Evolutionary conservation across 2,329 filamentous ascomycete genomes (phyloP).

Genomic region (Pleoardoris graminearum): DNA sequence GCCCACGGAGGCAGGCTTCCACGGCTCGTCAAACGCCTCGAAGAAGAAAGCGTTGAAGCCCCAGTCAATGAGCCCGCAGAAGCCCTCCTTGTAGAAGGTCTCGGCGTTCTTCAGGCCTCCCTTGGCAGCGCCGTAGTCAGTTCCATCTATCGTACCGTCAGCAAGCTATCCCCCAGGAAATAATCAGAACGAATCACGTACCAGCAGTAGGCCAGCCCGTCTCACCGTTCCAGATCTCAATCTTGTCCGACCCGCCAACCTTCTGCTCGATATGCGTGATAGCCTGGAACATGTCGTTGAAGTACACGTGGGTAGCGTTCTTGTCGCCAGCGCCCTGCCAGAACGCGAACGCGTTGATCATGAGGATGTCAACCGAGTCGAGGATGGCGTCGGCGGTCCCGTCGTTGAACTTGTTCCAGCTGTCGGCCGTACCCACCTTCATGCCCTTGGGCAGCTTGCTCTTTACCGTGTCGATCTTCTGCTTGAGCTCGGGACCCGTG

Average conservation of each 20-base stretch:
- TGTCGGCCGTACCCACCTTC: conserved; percentile 69
- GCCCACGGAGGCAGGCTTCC: conserved; percentile 67
- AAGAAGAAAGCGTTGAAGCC: conserved; percentile 73
- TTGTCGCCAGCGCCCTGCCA: conserved; percentile 66
- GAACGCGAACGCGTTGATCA: conserved; percentile 73
- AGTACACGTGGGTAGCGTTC: conserved; percentile 65
- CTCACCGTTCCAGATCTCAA: conserved; percentile 70
- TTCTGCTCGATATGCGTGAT: conserved; percentile 64
- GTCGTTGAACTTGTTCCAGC: conserved; percentile 73
- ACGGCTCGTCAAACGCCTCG: conserved; percentile 73
- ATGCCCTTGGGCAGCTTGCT: conserved; percentile 55
- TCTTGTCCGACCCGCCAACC: conserved; percentile 56
- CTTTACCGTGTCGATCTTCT: conserved; percentile 66
- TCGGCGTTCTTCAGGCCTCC: conserved; percentile 63
- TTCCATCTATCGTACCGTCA: conserved; percentile 53
- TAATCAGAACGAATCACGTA: conserved; percentile 15
- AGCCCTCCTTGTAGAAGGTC: conserved; percentile 63
- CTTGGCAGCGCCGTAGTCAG: conserved; percentile 63
- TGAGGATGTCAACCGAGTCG: conserved; percentile 62
- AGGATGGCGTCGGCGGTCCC: conserved; percentile 69
- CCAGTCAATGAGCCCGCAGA: conserved; percentile 68
- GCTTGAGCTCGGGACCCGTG: conserved; percentile 61
- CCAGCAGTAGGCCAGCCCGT: conserved; percentile 66
- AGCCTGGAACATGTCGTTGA: conserved; percentile 68
- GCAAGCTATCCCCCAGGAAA: neutral